Evolutionary conservation across 345 rosid genomes (phyloP), one percentile per base, ranked within the genome.

Genomic region (Rhodomyrtus tomentosa): DNA sequence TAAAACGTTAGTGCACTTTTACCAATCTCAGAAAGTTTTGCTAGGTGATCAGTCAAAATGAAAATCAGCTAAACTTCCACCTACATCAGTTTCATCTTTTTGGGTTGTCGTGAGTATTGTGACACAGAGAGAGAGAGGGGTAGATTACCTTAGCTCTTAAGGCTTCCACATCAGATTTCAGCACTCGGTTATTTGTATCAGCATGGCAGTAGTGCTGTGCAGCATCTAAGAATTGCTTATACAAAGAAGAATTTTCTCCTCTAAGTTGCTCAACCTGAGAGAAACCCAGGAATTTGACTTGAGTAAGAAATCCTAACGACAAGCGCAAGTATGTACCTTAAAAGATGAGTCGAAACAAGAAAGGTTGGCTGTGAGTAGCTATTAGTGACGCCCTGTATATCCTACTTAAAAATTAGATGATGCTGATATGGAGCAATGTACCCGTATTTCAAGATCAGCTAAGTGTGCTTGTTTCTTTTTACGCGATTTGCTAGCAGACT

Each of bases 401-500:
- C 76, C 76, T 68, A 18, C 18, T 32, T 68, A 32, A 59, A 59
- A 29, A 9, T 1, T 29, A 59, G 40, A 68, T 68, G 76, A 18
- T 68, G 45, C 45, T 4, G 76, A 68, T 38, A 68, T 24, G 10
- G 45, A 32, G 45, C 1, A 4, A 6, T 50, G 38, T 82, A 93
- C 98, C 92, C 92, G 95, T 20, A 86, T 45, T 85, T 95, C 95
- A 82, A 95, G 94, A 55, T 92, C 96, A 10, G 84, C 86, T 82
- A 93, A 83, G 36, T 91, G 91, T 29, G 92, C 96, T 91, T 94
- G 93, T 84, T 89, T 94, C 89, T 93, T 92, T 88, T 84, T 89
- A 87, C 99, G 93, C 7, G 98, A 96, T 81, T 97, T 86, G 87
- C 85, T 92, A 25, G 99, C 99, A 38, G 99, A 96, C 87, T 95